Percentiles rank a stretch among this genome's conserved stretches.
phyloP scores from a whole-genome alignment of 352 stramenopile genomes.

The Phytophthora citricola region DNA sequence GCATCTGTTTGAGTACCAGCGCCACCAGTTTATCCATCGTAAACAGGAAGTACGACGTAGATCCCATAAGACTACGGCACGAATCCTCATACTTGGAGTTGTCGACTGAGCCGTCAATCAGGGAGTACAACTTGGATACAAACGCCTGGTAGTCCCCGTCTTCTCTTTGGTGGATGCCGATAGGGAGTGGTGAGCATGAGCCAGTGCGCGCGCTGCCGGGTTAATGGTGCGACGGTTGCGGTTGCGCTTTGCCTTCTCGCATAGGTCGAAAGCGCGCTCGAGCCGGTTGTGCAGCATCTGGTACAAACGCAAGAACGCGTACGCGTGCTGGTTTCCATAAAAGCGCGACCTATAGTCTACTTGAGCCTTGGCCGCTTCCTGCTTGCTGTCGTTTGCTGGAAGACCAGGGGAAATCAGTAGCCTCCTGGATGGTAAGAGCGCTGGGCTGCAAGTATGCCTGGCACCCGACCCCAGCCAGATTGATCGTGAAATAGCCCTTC shows the following conservation, averaged over 20 bases:
- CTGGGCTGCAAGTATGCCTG: conserved; percentile 81
- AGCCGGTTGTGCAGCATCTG: conserved; percentile 89
- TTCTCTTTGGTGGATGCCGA: conserved; percentile 66
- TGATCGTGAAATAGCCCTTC: conserved; percentile 71
- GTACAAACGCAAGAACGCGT: conserved; percentile 91
- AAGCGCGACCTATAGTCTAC: conserved; percentile 59
- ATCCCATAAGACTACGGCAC: conserved; percentile 89
- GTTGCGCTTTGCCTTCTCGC: conserved; percentile 88
- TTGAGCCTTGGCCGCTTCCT: conserved; percentile 52
- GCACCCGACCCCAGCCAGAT: conserved; percentile 56
- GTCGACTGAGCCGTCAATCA: conserved; percentile 89
- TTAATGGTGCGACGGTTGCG: conserved; percentile 89
- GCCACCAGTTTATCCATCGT: conserved; percentile 92
- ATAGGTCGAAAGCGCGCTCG: conserved; percentile 81
- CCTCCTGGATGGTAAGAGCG: conserved; percentile 80
- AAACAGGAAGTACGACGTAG: conserved; percentile 92
- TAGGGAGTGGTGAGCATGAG: conserved; percentile 70
- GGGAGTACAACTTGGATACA: conserved; percentile 85
- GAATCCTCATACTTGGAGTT: conserved; percentile 91
- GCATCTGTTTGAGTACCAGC: conserved; percentile 90
- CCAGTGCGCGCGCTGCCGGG: conserved; percentile 77
- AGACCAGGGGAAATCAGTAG: conserved; percentile 78
- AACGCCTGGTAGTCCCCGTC: conserved; percentile 88
- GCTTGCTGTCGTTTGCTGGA: conserved; percentile 64
- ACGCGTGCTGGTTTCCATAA: conserved; percentile 87